Evolutionary conservation across 345 rosid genomes (phyloP), one percentile per base, ranked within the genome.

Genomic region (Clarkia xantiana): DNA sequence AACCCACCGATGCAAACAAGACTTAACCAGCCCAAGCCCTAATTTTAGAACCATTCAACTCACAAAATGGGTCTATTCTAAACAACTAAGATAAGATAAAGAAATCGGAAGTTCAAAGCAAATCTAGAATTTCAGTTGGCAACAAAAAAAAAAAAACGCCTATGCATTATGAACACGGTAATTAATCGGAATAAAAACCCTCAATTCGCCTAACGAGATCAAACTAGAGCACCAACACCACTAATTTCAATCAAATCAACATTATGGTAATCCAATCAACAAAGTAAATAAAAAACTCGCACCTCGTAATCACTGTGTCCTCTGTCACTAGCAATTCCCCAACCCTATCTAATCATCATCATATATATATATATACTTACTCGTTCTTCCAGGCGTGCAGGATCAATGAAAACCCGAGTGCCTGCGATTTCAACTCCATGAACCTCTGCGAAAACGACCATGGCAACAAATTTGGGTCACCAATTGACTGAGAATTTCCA

Each of bases 301-400:
- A 64, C 62, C 74, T 62, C 72, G 48, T 59, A 62, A 64, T 55
- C 59, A 55, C 40, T n/a, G 29, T 2, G 6, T 23, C 29, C 29
- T 23, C 29, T 6, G 29, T 23, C 29, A 23, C 9, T 29, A 29
- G 36, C 36, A 5, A 4, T 29, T 29, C 65, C 0, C 49, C 11
- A 19, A 54, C 49, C 44, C 54, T 11, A 44, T 5, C 36, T 2
- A 29, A 29, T 1, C 36, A 55, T 29, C n/a, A n/a, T n/a, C n/a
- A n/a, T n/a, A n/a, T n/a, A n/a, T n/a, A n/a, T 40, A 45, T 44
- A 55, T 57, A 39, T 60, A 68, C 64, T 43, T 60, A 69, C 63
- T 91, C 98, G 56, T 68, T 84, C 86, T 80, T 91, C 93, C 96
- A 86, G 52, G 94, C 94, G 61, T 84, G 69, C 74, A 91, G 69